Percentiles rank a stretch among this genome's conserved stretches.
Conservation (phyloP, 495 filamentous ascomycete species). For the Glutinoglossum americanum region DNA sequence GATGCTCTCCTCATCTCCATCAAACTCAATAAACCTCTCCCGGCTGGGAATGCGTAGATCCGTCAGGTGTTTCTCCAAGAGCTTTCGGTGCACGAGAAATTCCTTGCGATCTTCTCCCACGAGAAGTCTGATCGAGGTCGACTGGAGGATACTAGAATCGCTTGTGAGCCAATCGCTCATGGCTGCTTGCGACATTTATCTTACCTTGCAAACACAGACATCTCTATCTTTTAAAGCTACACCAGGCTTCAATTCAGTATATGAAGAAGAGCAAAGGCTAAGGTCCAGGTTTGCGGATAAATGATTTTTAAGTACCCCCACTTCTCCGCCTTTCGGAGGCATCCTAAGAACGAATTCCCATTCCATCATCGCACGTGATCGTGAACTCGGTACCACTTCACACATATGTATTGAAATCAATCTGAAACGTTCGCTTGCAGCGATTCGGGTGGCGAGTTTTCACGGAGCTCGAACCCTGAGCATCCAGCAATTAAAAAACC, state of each 20-base stretch:
- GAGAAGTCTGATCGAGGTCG: neutral
- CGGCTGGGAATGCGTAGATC: neutral
- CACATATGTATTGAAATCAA: too few species aligned
- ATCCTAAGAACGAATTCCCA: neutral
- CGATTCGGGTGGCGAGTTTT: too few species aligned
- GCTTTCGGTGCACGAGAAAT: neutral
- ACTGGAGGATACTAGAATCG: neutral
- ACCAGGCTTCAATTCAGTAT: neutral
- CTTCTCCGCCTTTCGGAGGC: neutral
- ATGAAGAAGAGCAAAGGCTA: neutral
- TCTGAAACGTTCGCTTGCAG: too few species aligned
- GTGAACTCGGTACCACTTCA: neutral
- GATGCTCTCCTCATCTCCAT: constrained; percentile 1
- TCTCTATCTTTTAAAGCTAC: neutral
- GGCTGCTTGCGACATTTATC: neutral
- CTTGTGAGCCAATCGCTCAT: neutral
- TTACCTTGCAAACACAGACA: constrained; percentile 3
- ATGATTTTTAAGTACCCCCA: neutral
- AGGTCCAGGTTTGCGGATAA: neutral
- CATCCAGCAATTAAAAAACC: too few species aligned
- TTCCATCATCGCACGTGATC: constrained; percentile 1
- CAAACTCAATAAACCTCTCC: constrained; percentile 1
- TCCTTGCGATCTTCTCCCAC: constrained; percentile 1
- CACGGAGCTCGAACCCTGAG: too few species aligned
- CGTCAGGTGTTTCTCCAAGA: constrained; percentile 1